phyloP scores from a whole-genome alignment of 1,284 basidiomycete genomes.

The Xerocomus minutiporus region DNA sequence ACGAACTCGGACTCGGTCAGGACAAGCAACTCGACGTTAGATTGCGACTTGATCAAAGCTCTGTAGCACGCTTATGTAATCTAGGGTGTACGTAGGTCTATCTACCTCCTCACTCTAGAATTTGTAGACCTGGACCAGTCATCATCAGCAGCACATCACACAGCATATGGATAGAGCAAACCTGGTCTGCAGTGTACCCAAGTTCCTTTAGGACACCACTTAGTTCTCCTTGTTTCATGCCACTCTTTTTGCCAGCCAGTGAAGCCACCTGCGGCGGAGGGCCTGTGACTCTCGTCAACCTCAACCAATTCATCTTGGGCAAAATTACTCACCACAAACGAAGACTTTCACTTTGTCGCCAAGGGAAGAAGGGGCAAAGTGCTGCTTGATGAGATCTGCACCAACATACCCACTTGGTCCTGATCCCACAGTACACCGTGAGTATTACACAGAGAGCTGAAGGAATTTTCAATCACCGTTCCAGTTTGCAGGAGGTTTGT shows the following conservation, averaged over 20 bases:
- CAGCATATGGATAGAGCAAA: conserved; percentile 28
- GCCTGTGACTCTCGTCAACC: conserved; percentile 38
- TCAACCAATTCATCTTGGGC: not conserved
- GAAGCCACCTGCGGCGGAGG: conserved; percentile 84
- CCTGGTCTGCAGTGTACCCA: conserved; percentile 81
- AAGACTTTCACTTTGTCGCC: conserved; percentile 86
- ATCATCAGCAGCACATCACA: conserved; percentile 6
- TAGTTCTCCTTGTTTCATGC: conserved; percentile 81
- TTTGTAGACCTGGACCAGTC: conserved; percentile 49
- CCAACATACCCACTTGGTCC: conserved; percentile 72
- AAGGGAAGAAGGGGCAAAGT: conserved; percentile 65
- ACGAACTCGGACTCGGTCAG: not conserved
- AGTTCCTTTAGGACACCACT: conserved; percentile 82
- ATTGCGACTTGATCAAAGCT: conserved; percentile 21
- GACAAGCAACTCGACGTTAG: conserved; percentile 7
- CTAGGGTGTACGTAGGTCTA: conserved; percentile 7
- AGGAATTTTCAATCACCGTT: conserved; percentile 42
- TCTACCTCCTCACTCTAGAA: conserved; percentile 35
- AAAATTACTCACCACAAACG: conserved; percentile 64
- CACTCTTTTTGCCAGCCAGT: conserved; percentile 74
- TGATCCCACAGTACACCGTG: conserved; percentile 18
- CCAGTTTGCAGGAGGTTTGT: conserved; percentile 74
- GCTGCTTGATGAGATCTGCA: conserved; percentile 65
- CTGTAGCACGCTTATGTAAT: conserved; percentile 30
- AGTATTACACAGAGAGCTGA: conserved; percentile 8